Evolutionary conservation across 202 grass and related monocot species (phyloP).

Genomic region (Alloteropsis angusta): DNA sequence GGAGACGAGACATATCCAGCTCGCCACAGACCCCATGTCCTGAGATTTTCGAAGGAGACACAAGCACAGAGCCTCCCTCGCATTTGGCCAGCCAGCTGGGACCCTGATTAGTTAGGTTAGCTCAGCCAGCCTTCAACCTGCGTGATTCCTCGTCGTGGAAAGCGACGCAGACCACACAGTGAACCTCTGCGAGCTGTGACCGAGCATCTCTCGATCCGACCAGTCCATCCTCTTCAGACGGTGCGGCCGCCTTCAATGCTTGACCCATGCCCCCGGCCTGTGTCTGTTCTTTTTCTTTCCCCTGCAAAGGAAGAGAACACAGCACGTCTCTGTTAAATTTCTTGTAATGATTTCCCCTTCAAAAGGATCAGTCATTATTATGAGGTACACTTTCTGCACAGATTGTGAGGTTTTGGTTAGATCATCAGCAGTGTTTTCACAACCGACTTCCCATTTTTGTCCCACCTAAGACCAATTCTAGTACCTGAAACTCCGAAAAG

Average conservation of each 20-base stretch:
- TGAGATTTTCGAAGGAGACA: not conserved
- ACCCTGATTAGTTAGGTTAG: not conserved
- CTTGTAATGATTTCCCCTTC: not conserved
- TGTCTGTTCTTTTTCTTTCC: not conserved
- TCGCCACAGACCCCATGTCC: not conserved
- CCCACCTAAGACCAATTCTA: not conserved
- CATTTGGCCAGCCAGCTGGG: not conserved
- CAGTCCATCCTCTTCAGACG: not conserved
- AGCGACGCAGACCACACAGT: not conserved
- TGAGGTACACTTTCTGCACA: not conserved
- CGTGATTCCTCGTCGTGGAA: not conserved
- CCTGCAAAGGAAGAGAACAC: not conserved
- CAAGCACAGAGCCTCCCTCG: not conserved
- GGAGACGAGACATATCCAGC: not conserved
- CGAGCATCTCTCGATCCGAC: not conserved
- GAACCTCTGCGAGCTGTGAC: no score
- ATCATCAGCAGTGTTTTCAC: not conserved
- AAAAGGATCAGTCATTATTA: not conserved
- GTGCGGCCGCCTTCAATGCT: not conserved
- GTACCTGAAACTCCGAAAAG: not conserved
- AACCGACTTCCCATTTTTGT: not conserved
- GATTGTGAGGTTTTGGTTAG: not conserved
- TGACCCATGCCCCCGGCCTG: not conserved
- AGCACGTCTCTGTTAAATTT: slow-evolving; percentile 1
- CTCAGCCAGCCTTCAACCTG: not conserved